Conservation (phyloP, 2,329 filamentous ascomycete genomes). For the Raffaelea albimanens region DNA sequence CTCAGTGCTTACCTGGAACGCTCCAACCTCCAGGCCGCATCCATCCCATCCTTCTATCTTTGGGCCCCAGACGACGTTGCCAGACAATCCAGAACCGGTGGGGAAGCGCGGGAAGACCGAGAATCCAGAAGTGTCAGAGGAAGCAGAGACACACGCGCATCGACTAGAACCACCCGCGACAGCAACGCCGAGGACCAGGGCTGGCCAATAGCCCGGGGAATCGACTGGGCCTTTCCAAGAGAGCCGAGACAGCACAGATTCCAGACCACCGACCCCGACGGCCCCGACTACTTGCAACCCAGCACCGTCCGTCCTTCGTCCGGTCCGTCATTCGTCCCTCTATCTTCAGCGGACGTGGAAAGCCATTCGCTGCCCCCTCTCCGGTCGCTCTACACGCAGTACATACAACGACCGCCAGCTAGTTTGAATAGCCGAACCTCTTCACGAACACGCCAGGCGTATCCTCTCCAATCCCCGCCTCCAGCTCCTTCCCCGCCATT, state of each 20-base stretch:
- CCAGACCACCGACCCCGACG: too few relatives aligned
- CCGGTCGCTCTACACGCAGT: neutral
- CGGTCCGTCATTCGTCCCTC: neutral
- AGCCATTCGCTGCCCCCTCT: neutral
- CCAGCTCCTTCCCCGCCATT: too few relatives aligned
- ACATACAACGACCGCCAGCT: neutral
- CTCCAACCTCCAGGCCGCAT: neutral
- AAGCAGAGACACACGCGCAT: too few relatives aligned
- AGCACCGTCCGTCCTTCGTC: neutral
- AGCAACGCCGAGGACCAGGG: too few relatives aligned
- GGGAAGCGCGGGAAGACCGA: too few relatives aligned
- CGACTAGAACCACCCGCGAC: too few relatives aligned
- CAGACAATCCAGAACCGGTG: too few relatives aligned
- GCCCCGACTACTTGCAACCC: neutral
- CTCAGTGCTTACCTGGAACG: neutral
- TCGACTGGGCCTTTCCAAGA: neutral
- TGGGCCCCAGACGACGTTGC: neutral
- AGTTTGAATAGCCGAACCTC: neutral
- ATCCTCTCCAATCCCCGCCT: neutral
- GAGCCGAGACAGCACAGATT: too few relatives aligned
- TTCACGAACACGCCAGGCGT: neutral
- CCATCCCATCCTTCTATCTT: neutral
- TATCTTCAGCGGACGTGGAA: neutral
- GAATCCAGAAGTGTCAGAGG: too few relatives aligned
- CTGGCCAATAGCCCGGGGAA: too few relatives aligned